Conservation (phyloP, 164 flowering plant genomes). For the Vitis rupestris region DNA sequence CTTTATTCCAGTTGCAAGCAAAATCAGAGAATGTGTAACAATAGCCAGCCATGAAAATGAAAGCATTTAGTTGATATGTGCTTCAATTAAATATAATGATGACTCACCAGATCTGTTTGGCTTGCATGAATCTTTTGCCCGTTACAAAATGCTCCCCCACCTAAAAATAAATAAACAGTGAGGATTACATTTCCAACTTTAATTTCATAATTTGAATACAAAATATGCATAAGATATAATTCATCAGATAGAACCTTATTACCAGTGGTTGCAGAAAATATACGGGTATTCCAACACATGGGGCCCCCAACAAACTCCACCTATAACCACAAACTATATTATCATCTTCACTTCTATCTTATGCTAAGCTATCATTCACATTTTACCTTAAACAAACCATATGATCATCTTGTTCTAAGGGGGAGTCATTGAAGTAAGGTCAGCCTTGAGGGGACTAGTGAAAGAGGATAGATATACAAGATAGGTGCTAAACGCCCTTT, state of each 20-base stretch:
- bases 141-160: conserved; percentile 92
- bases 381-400: too few species aligned
- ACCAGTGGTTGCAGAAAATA: conserved; percentile 90
- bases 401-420: too few species aligned
- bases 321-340: conserved; percentile 31
- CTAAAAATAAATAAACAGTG: conserved; percentile 25
- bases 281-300: conserved; percentile 92
- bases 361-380: too few species aligned
- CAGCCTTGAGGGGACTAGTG: too few species aligned
- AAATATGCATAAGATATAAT: conserved; percentile 1
- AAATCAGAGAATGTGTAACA: not conserved
- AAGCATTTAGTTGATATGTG: not conserved
- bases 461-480: too few species aligned
- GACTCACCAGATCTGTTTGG: conserved; percentile 64
- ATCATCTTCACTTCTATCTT: not conserved
- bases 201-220: not conserved
- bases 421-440: too few species aligned
- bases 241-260: conserved; percentile 5
- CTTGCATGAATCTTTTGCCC: conserved; percentile 81
- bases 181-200: conserved; percentile 10
- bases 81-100: not conserved
- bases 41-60: not conserved
- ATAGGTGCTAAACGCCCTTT: too few species aligned
- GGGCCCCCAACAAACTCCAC: conserved; percentile 98
- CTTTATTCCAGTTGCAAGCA: not conserved